Evolutionary conservation across 2,329 filamentous ascomycete species (phyloP).

Genomic region (Whalleya microplaca): DNA sequence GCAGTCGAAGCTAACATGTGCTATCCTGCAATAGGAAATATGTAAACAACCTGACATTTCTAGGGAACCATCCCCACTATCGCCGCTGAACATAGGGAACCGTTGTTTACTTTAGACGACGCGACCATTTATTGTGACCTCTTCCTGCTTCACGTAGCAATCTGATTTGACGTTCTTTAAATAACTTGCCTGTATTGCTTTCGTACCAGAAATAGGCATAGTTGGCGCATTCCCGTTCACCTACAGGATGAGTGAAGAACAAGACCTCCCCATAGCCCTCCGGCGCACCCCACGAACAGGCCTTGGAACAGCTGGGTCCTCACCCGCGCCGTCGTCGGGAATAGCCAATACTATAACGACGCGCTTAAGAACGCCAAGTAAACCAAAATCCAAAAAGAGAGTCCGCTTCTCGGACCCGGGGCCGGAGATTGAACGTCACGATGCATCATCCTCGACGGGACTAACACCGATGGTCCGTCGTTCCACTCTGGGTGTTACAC

Average conservation of each 20-base stretch:
- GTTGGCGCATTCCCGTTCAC: constrained; percentile 1
- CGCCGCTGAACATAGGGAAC: constrained; percentile 10
- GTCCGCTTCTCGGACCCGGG: constrained; percentile 66
- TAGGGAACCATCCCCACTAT: constrained; percentile 14
- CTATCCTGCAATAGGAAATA: constrained; percentile 47
- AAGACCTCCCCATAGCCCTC: constrained; percentile 57
- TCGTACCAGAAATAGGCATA: neutral
- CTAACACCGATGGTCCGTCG: constrained; percentile 63
- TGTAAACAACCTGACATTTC: constrained; percentile 48
- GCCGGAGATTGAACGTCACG: constrained; percentile 35
- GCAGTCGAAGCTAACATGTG: constrained; percentile 16
- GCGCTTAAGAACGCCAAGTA: constrained; percentile 35
- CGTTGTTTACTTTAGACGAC: constrained; percentile 20
- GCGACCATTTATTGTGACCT: constrained; percentile 23
- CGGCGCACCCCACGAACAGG: constrained; percentile 56
- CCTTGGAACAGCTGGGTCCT: constrained; percentile 17
- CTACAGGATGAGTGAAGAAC: constrained; percentile 22
- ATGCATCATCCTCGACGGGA: constrained; percentile 47
- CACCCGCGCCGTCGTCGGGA: constrained; percentile 22
- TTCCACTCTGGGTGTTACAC: constrained; percentile 45
- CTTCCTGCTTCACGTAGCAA: constrained; percentile 4
- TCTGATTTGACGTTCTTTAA: constrained; percentile 8
- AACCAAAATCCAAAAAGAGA: constrained; percentile 45
- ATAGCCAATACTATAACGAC: constrained; percentile 19
- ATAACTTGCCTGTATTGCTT: constrained; percentile 8